Evolutionary conservation across 345 rosid genomes (phyloP), one percentile per base, ranked within the genome.

Genomic region (Populus simonii): DNA sequence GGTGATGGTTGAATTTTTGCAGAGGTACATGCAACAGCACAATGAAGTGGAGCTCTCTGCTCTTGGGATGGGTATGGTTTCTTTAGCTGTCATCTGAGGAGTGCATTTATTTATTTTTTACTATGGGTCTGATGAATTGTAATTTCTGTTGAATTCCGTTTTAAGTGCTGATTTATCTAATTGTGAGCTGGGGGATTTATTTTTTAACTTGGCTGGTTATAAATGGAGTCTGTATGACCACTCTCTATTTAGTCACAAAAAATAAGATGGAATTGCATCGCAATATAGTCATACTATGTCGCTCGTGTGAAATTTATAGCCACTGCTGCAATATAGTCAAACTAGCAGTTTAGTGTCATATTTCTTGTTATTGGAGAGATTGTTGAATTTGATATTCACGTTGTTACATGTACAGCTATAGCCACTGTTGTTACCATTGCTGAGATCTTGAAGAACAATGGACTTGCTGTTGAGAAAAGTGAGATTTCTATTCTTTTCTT

Each of bases 341-440:
- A 41, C 12, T 10, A 59, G 16, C 23, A 59, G 25, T 59, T 57
- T 59, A 4, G 65, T 49, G 74, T 31, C 36, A 8, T 10, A 36
- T 41, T 59, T 57, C 23, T 35, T 38, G 6, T 73, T 1, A 10
- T n/a, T 23, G 7, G 5, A 59, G 29, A 23, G 25, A 9, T 59
- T 59, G 41, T 15, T 8, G 27, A 20, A 66, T 33, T 16, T 67
- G 6, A 18, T 67, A 1, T 74, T 18, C 41, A 12, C 68, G 25
- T 25, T 17, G 29, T 25, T 22, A 73, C 57, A 13, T 38, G 23
- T 36, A 11, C 86, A 86, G 93, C 94, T 68, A 92, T 92, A 55
- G 91, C 97, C 23, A 88, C 94, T 0, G 92, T 90, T 71, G 94
- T 91, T 49, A 90, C 94, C 22, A 86, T 92, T 77, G 91, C 97